phyloP scores from a whole-genome alignment of 495 filamentous ascomycete species.

The Aspergillus coremiiformis region DNA sequence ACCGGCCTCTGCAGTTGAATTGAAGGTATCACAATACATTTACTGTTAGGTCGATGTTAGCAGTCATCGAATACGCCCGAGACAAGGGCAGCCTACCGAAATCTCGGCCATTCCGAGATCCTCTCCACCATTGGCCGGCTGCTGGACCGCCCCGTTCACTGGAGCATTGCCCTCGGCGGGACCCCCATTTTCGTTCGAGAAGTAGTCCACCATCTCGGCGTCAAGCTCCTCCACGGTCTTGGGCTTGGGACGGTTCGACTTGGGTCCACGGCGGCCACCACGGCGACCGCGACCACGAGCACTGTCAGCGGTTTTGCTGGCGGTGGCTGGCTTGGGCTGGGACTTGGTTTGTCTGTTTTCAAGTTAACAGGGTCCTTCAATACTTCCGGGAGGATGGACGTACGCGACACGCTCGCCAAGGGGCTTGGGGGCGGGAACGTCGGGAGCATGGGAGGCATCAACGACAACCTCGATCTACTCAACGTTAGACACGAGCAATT shows the following conservation, averaged over 20 bases:
- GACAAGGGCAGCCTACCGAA: conserved; percentile 24
- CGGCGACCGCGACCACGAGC: conserved; percentile 43
- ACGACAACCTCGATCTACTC: conserved; percentile 78
- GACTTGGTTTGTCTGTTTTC: conserved; percentile 54
- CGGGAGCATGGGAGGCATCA: conserved; percentile 61
- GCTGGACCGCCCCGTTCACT: conserved; percentile 33
- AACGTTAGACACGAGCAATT: not conserved
- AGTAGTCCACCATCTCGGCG: conserved; percentile 92
- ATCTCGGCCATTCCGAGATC: conserved; percentile 51
- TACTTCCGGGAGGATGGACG: conserved; percentile 19
- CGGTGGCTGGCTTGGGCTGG: conserved; percentile 78
- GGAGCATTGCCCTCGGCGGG: conserved; percentile 36
- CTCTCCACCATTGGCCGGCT: conserved; percentile 28
- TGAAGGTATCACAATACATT: conserved; percentile 12
- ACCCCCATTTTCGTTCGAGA: conserved; percentile 39
- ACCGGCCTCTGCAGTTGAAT: not conserved
- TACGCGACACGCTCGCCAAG: conserved; percentile 83
- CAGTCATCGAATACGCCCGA: not conserved
- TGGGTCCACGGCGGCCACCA: conserved; percentile 44
- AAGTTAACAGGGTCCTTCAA: conserved; percentile 9
- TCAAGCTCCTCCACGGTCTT: conserved; percentile 91
- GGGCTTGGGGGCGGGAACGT: conserved; percentile 57
- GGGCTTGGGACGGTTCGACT: conserved; percentile 59
- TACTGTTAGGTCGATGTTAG: conserved; percentile 17
- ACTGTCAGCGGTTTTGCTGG: conserved; percentile 48